Conservation (phyloP, 2,329 filamentous ascomycete species). For the Phoma sp. region DNA sequence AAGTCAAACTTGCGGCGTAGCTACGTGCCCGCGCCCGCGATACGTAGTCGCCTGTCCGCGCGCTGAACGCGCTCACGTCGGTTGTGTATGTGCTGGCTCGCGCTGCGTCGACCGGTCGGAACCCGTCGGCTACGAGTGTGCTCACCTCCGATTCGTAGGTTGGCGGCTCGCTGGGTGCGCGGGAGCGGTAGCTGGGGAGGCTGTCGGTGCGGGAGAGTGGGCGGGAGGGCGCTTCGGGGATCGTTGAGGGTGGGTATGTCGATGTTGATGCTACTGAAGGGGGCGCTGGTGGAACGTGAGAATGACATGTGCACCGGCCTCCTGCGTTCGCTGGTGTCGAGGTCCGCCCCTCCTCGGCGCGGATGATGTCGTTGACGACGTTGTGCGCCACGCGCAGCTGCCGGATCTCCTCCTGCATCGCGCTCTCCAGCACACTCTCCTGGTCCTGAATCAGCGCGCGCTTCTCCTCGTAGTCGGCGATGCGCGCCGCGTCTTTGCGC, state of each 20-base stretch:
- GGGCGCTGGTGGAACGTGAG: constrained; percentile 16
- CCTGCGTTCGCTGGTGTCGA: background rate
- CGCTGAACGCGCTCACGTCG: background rate
- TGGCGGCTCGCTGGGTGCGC: constrained; percentile 46
- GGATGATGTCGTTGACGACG: constrained; percentile 58
- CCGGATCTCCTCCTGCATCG: constrained; percentile 54
- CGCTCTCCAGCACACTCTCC: constrained; percentile 54
- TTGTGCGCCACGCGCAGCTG: constrained; percentile 60
- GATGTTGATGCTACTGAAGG: constrained; percentile 41
- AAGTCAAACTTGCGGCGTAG: background rate
- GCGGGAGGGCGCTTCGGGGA: constrained; percentile 42
- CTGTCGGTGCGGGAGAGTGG: constrained; percentile 48
- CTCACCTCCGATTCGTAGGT: constrained; percentile 52
- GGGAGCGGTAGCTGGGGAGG: constrained; percentile 55
- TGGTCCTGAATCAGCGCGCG: constrained; percentile 55
- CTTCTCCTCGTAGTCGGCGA: constrained; percentile 60
- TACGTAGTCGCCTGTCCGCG: too few relatives aligned
- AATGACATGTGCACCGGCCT: constrained; percentile 27
- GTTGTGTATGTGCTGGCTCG: constrained; percentile 2
- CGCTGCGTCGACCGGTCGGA: constrained; percentile 46
- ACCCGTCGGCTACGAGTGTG: constrained; percentile 51
- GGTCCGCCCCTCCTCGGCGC: constrained; percentile 48
- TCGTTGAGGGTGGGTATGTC: constrained; percentile 38
- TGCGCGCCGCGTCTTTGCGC: constrained; percentile 35
- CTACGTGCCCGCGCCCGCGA: too few relatives aligned